Evolutionary conservation across 306 rosid genomes (phyloP), one percentile per base, ranked within the genome.

Genomic region (Bauhinia variegata): DNA sequence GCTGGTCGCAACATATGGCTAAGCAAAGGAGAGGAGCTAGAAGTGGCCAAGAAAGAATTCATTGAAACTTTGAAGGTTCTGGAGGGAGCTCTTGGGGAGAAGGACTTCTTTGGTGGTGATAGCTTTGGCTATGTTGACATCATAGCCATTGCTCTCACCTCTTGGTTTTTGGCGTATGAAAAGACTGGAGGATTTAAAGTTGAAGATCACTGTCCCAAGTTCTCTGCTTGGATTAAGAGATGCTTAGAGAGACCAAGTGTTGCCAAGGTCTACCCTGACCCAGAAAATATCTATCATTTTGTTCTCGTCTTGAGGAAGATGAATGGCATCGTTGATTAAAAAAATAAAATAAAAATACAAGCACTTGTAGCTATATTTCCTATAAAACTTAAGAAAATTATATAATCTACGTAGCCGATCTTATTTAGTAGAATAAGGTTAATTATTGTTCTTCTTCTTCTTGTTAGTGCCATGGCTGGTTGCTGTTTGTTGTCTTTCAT

Each of bases 101-200:
- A 82, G 34, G 65, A 69, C 31, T 90, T 71, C 78, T 90, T 82
- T 34, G 83, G 81, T 9, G 95, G 91, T 4, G 81, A 82, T 33
- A 28, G 61, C 4, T 90, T 87, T 51, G 95, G 95, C 1, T 84
- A 50, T 51, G 74, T 84, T 5, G 97, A 90, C 75, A 67, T 87
- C 55, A 54, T 85, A 10, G 80, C 82, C 8, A 76, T 90, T 15
- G 50, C 73, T 28, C 53, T 79, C 4, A 75, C 86, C 7, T 71
- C 88, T 33, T 87, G 92, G 92, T 87, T 90, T 54, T 42, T 47
- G 10, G 82, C 96, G 6, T 90, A 50, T 66, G 90, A 90, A 75
- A 82, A 19, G 39, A 53, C 76, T 37, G 96, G 96, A 0, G 79
- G 19, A n/a, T 90, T 85, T 71, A 87, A 80, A 67, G 51, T 83